Evolutionary conservation across 768 basidiomycete genomes (phyloP).

Genomic region (Russula ochroleuca): DNA sequence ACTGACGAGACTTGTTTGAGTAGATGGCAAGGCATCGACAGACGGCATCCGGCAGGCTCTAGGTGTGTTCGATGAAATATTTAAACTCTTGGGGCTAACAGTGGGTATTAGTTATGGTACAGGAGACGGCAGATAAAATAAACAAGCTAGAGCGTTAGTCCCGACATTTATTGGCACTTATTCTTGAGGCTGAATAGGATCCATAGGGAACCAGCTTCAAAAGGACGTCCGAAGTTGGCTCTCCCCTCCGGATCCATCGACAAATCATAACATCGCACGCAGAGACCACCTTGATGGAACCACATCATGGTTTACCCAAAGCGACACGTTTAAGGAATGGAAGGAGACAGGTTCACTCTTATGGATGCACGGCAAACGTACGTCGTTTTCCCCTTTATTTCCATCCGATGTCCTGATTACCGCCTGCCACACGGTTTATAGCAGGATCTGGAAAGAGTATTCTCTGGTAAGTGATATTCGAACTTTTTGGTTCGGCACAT

Average conservation of each 20-base stretch:
- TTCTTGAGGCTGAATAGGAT: background rate
- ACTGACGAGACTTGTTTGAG: background rate
- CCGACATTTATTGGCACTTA: no score
- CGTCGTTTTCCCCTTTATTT: background rate
- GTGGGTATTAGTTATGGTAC: background rate
- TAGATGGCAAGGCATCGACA: background rate
- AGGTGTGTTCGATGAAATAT: background rate
- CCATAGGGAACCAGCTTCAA: background rate
- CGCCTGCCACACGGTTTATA: background rate
- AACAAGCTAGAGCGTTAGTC: background rate
- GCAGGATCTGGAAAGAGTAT: background rate
- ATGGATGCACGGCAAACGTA: constrained; percentile 4
- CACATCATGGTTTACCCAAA: background rate
- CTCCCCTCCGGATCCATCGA: background rate
- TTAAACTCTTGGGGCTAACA: no score
- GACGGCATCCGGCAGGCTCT: background rate
- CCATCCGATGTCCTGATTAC: background rate
- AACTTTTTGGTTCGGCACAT: background rate
- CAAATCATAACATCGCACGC: background rate
- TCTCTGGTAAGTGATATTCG: background rate
- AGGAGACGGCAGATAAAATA: background rate
- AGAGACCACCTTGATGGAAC: background rate
- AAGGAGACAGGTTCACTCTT: background rate
- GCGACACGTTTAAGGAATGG: background rate
- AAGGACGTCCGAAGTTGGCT: background rate